Conservation (phyloP, 768 basidiomycete species). For the Leccinum ochraceum region DNA sequence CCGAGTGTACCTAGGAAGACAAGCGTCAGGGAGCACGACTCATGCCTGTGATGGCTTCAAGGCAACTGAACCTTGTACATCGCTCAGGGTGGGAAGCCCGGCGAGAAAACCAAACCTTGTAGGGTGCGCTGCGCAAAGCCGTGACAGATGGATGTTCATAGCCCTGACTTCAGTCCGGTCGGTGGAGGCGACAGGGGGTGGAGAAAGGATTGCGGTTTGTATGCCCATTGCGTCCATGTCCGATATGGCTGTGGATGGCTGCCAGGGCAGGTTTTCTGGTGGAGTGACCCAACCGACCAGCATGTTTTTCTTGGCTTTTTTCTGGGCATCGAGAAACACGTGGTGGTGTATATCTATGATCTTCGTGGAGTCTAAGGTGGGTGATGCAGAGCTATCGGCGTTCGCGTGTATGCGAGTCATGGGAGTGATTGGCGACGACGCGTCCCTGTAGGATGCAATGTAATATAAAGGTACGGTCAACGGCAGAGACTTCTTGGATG, state of each 20-base stretch:
- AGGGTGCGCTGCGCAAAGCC: slow-evolving; percentile 51
- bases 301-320: slow-evolving; percentile 47
- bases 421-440: neutral
- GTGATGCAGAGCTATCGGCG: neutral
- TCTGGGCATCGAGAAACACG: slow-evolving; percentile 56
- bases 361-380: slow-evolving; percentile 8
- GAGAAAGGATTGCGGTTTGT: slow-evolving; percentile 63
- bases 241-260: slow-evolving; percentile 52
- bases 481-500: slow-evolving; percentile 15
- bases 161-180: slow-evolving; percentile 44
- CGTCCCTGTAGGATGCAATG: neutral
- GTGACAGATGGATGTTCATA: slow-evolving; percentile 49
- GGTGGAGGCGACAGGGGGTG: slow-evolving; percentile 55
- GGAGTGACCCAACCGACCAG: slow-evolving; percentile 65
- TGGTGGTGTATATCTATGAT: slow-evolving; percentile 77
- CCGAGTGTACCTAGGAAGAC: slow-evolving; percentile 50
- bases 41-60: slow-evolving; percentile 1
- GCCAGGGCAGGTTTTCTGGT: slow-evolving; percentile 66
- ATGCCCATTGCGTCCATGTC: slow-evolving; percentile 63
- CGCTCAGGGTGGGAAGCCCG: slow-evolving; percentile 59
- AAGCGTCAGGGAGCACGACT: slow-evolving; percentile 7
- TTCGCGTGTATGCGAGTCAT: slow-evolving; percentile 19
- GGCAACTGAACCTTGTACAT: slow-evolving; percentile 51
- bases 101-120: slow-evolving; percentile 71
- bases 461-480: slow-evolving; percentile 3